Conservation (phyloP, 495 filamentous ascomycete genomes). For the Xylaria nigripes region DNA sequence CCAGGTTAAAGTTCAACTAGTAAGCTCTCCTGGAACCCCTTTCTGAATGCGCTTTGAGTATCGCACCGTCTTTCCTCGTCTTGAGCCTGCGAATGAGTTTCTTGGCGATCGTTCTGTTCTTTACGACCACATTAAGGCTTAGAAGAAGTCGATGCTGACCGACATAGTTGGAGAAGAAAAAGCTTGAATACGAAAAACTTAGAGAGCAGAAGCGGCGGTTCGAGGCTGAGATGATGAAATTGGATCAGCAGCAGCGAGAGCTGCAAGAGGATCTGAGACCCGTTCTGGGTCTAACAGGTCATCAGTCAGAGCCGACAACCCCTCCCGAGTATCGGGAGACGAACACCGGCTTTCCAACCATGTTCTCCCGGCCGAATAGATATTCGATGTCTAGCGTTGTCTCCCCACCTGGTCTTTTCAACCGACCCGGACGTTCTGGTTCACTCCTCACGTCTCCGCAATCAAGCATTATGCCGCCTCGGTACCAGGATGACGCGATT, state of each 20-base stretch:
- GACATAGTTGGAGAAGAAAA: slow-evolving; percentile 81
- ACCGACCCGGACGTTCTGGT: slow-evolving; percentile 61
- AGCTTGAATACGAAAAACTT: slow-evolving; percentile 75
- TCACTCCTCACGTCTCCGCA: slow-evolving; percentile 59
- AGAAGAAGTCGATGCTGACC: slow-evolving; percentile 19
- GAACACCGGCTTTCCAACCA: slow-evolving; percentile 55
- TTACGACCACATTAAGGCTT: background rate
- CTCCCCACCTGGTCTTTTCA: slow-evolving; percentile 69
- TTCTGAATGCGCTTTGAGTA: background rate
- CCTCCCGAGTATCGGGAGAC: slow-evolving; percentile 85
- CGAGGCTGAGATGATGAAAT: slow-evolving; percentile 76
- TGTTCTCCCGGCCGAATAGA: slow-evolving; percentile 67
- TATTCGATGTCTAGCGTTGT: slow-evolving; percentile 76
- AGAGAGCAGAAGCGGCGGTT: slow-evolving; percentile 77
- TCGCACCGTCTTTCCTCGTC: background rate
- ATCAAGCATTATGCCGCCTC: slow-evolving; percentile 41
- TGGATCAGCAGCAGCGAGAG: slow-evolving; percentile 73
- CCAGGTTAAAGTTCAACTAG: slow-evolving; percentile 53
- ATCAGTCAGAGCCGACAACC: slow-evolving; percentile 89
- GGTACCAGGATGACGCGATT: slow-evolving; percentile 48
- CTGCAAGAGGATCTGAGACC: slow-evolving; percentile 68
- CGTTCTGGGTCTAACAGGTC: slow-evolving; percentile 42
- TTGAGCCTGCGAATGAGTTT: slow-evolving; percentile 2
- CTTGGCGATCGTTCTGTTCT: background rate
- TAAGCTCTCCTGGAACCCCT: slow-evolving; percentile 27